Percentiles rank a stretch among this genome's conserved stretches.
Conservation (phyloP, 1,284 basidiomycete species). For the Takashimella tepidaria region DNA sequence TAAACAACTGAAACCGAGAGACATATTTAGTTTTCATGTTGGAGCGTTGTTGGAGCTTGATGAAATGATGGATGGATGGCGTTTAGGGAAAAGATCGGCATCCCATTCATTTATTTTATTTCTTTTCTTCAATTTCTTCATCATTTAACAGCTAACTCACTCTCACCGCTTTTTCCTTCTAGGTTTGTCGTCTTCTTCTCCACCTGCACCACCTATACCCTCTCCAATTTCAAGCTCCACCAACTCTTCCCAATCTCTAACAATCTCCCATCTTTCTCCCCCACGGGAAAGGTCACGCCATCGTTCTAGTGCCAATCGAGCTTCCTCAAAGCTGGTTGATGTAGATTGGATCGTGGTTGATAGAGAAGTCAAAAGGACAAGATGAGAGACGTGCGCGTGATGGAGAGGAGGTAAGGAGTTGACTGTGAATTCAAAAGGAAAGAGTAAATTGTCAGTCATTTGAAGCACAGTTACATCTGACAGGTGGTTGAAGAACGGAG, state of each 20-base stretch:
- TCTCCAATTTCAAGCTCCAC: conserved; percentile 31
- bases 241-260: conserved; percentile 43
- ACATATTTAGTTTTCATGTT: too few species aligned
- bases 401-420: conserved; percentile 34
- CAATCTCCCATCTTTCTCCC: conserved; percentile 32
- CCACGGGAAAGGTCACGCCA: conserved; percentile 35
- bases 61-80: too few species aligned
- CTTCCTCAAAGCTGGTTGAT: conserved; percentile 34
- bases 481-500: not conserved
- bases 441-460: not conserved
- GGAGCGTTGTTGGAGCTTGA: too few species aligned
- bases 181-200: conserved; percentile 17
- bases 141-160: too few species aligned
- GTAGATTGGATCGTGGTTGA: conserved; percentile 20
- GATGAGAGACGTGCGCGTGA: conserved; percentile 29
- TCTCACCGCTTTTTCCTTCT: conserved; percentile 3
- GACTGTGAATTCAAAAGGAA: conserved; percentile 25
- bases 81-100: too few species aligned
- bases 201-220: conserved; percentile 17
- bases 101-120: too few species aligned
- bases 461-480: not conserved
- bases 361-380: conserved; percentile 20
- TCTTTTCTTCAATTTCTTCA: too few species aligned
- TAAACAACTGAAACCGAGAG: too few species aligned
- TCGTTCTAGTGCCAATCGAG: conserved; percentile 33